Percentiles rank a stretch among this genome's conserved stretches.
Evolutionary conservation across 257 asterid genomes (phyloP).

Genomic region (Penstemon davidsonii): DNA sequence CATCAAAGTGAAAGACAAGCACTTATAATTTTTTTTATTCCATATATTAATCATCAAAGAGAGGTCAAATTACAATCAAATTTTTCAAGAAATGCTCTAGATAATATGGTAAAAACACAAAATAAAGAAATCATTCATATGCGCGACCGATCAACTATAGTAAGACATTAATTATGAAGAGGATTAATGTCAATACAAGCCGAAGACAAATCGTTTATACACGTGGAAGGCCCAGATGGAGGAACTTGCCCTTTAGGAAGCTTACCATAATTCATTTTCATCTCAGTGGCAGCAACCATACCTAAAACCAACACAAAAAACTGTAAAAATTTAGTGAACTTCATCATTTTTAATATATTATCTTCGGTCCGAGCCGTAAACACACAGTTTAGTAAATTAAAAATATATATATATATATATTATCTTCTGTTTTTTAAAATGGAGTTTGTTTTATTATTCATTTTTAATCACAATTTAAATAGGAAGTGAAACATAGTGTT

Average conservation of each 20-base stretch:
- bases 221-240: slow-evolving; percentile 9
- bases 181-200: background rate
- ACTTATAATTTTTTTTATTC: too few species aligned
- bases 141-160: background rate
- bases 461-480: too few species aligned
- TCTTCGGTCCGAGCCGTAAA: background rate
- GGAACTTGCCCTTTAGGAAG: slow-evolving; percentile 26
- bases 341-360: background rate
- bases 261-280: background rate
- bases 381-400: too few species aligned
- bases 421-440: background rate
- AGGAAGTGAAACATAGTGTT: too few species aligned
- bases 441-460: background rate
- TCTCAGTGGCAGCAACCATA: background rate
- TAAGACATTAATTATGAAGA: background rate
- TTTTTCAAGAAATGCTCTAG: too few species aligned
- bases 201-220: background rate
- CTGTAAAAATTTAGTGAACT: background rate
- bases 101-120: too few species aligned
- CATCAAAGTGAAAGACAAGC: too few species aligned
- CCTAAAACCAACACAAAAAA: slow-evolving; percentile 1
- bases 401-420: background rate
- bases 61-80: background rate
- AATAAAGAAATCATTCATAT: too few species aligned
- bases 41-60: too few species aligned